Base-by-base conservation (phyloP, 306 rosid species). In the Gastrolobium villosum region DNA sequence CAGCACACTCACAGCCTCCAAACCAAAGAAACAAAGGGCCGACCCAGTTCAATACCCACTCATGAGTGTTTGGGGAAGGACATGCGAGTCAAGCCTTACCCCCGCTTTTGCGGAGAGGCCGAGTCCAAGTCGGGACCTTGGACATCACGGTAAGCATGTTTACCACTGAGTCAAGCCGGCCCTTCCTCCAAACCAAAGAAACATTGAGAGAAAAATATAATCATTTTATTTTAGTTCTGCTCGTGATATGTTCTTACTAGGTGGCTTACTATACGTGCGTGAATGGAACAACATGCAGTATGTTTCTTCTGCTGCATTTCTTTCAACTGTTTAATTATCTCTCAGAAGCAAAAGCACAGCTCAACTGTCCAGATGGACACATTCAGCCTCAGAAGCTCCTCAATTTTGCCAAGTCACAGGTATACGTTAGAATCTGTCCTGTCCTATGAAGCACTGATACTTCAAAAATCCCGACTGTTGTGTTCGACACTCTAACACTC, bases 271-370 rank as follows among this genome's bases (percentile, higher is more conserved):
- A 52, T 94, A 92, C 63, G 87, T 90, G 39, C 88, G 79, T 0
- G 90, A 92, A 50, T 94, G 98, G 98, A 86, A 94, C 90, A 94
- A 94, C 86, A 65, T 94, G 92, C 98, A 92, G 72, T 94, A 92
- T 82, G 97, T 63, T 71, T 80, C 96, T 6, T 83, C 98, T 4
- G 88, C 97, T 34, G 80, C 96, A 3, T 94, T 92, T 82, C 90
- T 94, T 54, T 56, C 71, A 35, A 89, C 86, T 26, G 94, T 90
- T 10, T 92, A 76, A 70, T n/a, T 90, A 89, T 59, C 97, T 94
- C 41, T 60, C 89, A 11, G 72, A 77, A 1, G 84, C 94, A 56
- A 92, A 89, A 40, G 36, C 90, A 34, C 82, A 87, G 60, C 90
- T 91, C 83, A 61, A 14, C 52, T 94, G 98, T 54, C 97, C 96